Evolutionary conservation across 345 rosid species (phyloP), one percentile per base, ranked within the genome.

Genomic region (Citrus sinensis): DNA sequence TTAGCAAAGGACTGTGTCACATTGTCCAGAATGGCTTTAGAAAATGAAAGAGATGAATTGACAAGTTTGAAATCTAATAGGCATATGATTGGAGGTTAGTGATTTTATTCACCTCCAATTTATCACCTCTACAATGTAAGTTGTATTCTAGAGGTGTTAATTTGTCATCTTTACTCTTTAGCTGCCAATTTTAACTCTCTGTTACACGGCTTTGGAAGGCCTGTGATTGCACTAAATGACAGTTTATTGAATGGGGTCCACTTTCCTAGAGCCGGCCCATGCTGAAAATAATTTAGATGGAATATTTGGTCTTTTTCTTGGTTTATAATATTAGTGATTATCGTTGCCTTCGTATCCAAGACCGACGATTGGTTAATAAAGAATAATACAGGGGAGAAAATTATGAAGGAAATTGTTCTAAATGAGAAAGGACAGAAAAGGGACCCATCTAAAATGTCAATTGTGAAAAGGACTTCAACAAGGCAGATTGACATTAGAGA

Each of bases 241-340:
- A 87, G 78, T 13, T 60, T 67, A 24, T 58, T 59, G 7, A 10
- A 22, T 58, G 46, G 80, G 82, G 58, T 56, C 84, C 80, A 74
- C 75, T 74, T 60, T 58, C 35, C 55, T 77, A 62, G 88, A 82
- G 88, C 89, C 85, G 92, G 84, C 88, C 86, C 81, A 63, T 46
- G 37, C 68, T 79, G 62, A 54, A 46, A 64, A 80, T 63, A 74
- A 69, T 74, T 37, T 27, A 25, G 69, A 70, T 32, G 71, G 71
- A 73, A 70, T 61, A 37, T 63, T 55, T 46, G 40, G 62, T 55
- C 32, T 66, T 65, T 61, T 61, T 67, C 76, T 69, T 74, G 32
- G 71, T 62, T 40, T 67, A 67, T 9, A 79, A 73, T 54, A 69
- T 24, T 60, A 67, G 49, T 60, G 42, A 58, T 64, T 37, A 51